Evolutionary conservation across 768 basidiomycete species (phyloP).

Genomic region (Chalciporus chontae): DNA sequence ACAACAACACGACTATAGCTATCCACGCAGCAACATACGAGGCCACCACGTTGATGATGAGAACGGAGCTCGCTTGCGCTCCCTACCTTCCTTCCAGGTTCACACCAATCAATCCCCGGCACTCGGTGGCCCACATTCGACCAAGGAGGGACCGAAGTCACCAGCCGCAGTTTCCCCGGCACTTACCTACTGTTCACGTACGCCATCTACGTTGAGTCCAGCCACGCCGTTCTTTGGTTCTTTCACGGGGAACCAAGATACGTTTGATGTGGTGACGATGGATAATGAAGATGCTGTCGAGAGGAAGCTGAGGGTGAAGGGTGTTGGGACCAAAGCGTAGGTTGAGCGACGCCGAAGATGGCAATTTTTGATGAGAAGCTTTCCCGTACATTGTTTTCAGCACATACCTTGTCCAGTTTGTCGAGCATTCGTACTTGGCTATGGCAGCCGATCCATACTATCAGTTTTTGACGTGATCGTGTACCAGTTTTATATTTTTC

Average conservation of each 20-base stretch:
- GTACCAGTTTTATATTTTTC: not conserved
- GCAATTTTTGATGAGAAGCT: not conserved
- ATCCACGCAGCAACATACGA: constrained; percentile 19
- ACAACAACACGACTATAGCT: constrained; percentile 20
- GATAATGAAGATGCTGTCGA: constrained; percentile 23
- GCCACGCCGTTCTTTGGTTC: constrained; percentile 70
- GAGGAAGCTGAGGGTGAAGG: constrained; percentile 23
- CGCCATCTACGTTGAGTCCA: constrained; percentile 65
- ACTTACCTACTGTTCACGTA: constrained; percentile 62
- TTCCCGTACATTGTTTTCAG: not conserved
- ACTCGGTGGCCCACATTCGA: constrained; percentile 12
- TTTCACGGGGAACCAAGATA: constrained; percentile 36
- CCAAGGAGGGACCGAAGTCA: constrained; percentile 36
- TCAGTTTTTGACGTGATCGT: not conserved
- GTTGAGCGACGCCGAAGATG: too few relatives aligned
- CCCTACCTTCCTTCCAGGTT: constrained; percentile 10
- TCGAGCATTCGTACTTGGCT: not conserved
- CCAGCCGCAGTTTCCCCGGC: constrained; percentile 63
- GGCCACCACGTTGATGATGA: constrained; percentile 1
- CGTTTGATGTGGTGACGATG: constrained; percentile 26
- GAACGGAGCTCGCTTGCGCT: constrained; percentile 5
- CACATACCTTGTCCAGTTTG: not conserved
- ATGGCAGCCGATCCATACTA: not conserved
- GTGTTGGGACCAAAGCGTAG: not conserved
- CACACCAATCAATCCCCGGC: constrained; percentile 13